phyloP scores from a whole-genome alignment of 352 stramenopile genomes.

The Saprolegnia parasitica region DNA sequence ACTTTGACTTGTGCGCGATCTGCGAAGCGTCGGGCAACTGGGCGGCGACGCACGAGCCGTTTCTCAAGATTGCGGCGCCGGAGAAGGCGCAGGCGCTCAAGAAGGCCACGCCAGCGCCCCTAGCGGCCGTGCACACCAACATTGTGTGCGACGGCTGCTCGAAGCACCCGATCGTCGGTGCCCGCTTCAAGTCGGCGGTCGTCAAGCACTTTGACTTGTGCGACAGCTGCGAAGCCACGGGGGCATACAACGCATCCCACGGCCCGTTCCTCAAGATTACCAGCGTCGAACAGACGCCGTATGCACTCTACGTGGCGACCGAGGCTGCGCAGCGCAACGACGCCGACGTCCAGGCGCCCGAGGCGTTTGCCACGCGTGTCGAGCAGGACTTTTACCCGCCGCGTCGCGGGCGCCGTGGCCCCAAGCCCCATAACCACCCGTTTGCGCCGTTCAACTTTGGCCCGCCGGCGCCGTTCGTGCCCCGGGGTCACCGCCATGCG shows the following conservation, averaged over 20 bases:
- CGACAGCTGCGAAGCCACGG: constrained; percentile 45
- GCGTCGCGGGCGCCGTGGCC: constrained; percentile 2
- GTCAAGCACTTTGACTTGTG: constrained; percentile 68
- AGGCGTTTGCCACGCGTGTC: constrained; percentile 2
- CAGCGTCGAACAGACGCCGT: constrained; percentile 32
- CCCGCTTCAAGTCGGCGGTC: constrained; percentile 61
- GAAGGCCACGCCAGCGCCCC: constrained; percentile 21
- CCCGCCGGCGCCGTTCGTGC: constrained; percentile 30
- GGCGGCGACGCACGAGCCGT: constrained; percentile 42
- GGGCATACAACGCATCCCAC: constrained; percentile 45
- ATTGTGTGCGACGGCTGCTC: constrained; percentile 59
- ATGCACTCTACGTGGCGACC: constrained; percentile 30
- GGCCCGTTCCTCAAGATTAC: constrained; percentile 51
- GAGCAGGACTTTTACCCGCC: not conserved
- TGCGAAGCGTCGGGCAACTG: constrained; percentile 62
- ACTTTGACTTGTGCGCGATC: constrained; percentile 76
- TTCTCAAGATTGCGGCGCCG: constrained; percentile 77
- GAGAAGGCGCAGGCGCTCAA: constrained; percentile 41
- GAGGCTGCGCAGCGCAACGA: constrained; percentile 34
- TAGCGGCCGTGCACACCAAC: constrained; percentile 41
- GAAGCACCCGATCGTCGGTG: constrained; percentile 53
- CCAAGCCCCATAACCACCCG: not conserved
- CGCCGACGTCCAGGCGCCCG: constrained; percentile 26
- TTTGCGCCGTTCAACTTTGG: constrained; percentile 11
- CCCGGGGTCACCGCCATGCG: constrained; percentile 27